Evolutionary conservation across 495 filamentous ascomycete species (phyloP).

Genomic region (Penicillium antarcticum): DNA sequence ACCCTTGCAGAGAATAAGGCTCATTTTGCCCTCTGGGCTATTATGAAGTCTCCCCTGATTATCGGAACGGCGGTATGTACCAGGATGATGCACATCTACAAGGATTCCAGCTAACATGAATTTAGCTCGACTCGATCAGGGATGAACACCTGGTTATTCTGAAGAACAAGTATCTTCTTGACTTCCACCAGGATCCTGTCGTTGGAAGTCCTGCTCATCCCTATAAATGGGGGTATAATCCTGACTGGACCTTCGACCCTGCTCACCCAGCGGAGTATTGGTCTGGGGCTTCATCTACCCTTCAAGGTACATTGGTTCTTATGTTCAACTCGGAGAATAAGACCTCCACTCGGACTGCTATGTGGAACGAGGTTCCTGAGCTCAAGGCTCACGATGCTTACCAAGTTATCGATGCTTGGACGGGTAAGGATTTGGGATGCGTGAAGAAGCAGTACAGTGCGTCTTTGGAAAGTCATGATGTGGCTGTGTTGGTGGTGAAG

Average conservation of each 20-base stretch:
- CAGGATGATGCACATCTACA: background rate
- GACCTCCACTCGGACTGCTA: conserved; percentile 37
- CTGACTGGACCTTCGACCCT: conserved; percentile 59
- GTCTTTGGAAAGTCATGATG: conserved; percentile 47
- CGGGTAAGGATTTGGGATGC: conserved; percentile 47
- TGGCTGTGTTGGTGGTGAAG: conserved; percentile 41
- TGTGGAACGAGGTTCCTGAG: conserved; percentile 53
- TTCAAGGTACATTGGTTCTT: conserved; percentile 48
- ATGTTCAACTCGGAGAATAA: conserved; percentile 48
- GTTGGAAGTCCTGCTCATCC: conserved; percentile 53
- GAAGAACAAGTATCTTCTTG: conserved; percentile 55
- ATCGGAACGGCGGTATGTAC: conserved; percentile 51
- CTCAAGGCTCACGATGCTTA: conserved; percentile 39
- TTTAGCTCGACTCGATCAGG: conserved; percentile 42
- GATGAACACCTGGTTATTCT: conserved; percentile 48
- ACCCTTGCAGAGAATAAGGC: conserved; percentile 46
- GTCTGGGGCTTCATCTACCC: conserved; percentile 47
- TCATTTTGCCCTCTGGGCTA: conserved; percentile 55
- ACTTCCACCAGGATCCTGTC: conserved; percentile 59
- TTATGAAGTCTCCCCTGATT: conserved; percentile 55
- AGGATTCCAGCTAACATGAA: conserved; percentile 3
- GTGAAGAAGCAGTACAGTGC: conserved; percentile 31
- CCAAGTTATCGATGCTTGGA: conserved; percentile 53
- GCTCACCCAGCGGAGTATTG: conserved; percentile 60
- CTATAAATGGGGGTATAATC: conserved; percentile 64